Base-by-base conservation (phyloP, 108 stramenopile genomes). In the Ochromonas danica region DNA sequence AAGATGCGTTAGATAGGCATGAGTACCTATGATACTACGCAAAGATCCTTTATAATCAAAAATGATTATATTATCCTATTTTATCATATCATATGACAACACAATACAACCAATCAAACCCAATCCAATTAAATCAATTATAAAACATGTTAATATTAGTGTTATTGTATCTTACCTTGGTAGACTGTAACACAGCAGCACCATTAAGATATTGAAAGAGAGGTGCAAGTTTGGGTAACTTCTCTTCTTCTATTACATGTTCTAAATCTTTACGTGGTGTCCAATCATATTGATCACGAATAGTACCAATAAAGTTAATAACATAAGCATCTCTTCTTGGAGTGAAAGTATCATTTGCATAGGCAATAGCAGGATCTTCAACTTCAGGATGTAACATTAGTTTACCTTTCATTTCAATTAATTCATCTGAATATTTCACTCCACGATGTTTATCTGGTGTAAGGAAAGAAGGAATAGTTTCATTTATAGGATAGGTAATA, bases 381-480 rank as follows among this genome's bases (percentile, higher is more conserved):
- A 67, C 6, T 36, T 28, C 10, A 3, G 63, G 63, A 67, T 67
- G 35, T 36, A 67, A 67, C 31, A 10, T 67, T 35, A 28, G 31
- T 36, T 36, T 36, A 31, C 35, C 33, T 36, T 67, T 67, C 63
- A 67, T 35, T 36, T 67, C 63, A 67, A 67, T 35, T 31, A 67
- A 31, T 10, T 67, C 63, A 36, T 67, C 63, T 25, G 63, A 35
- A 36, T 67, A 67, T 67, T 67, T 25, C 6, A 67, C 35, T 14
- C 63, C 63, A 35, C 63, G 63, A 36, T 67, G 3, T 14, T 14
- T 67, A 67, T 67, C 63, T 31, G 63, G 63, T 67, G 63, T 67
- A 10, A 67, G 25, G 10, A 10, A 67, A 28, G 33, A 35, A 6
- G 63, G 63, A 36, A 67, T 67, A 67, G 63, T 3, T 10, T 67